A percentile compares a stretch with the other conserved stretches of the same genome.
Conservation (phyloP, 2,329 filamentous ascomycete genomes). For the Nothophoma quercina region DNA sequence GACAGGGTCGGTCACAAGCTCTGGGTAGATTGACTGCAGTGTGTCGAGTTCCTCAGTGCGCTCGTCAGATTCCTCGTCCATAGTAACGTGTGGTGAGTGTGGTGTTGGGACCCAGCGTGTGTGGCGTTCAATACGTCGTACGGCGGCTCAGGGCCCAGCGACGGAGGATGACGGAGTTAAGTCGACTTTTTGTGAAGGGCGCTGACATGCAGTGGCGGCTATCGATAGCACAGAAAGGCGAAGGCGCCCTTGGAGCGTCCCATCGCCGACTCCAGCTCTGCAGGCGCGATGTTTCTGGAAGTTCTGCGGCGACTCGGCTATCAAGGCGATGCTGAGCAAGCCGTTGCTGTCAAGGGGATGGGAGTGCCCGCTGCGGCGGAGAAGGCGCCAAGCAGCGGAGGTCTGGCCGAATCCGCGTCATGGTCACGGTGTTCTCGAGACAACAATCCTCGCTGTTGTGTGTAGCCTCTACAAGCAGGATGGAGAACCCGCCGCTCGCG, state of each 20-base stretch:
- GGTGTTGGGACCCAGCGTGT: background rate
- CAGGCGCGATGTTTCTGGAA: background rate
- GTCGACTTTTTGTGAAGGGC: too few species aligned
- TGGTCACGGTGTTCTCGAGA: background rate
- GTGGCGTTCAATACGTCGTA: background rate
- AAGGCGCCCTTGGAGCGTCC: conserved; percentile 18
- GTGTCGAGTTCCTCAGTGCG: conserved; percentile 66
- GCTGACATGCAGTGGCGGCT: conserved; percentile 19
- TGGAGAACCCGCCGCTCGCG: conserved; percentile 70
- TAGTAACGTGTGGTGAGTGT: conserved; percentile 15
- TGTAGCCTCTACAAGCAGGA: conserved; percentile 29
- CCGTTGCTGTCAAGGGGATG: background rate
- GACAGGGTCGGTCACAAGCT: conserved; percentile 60
- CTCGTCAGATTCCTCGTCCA: conserved; percentile 60
- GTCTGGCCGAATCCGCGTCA: background rate
- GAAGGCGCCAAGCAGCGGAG: conserved; percentile 1
- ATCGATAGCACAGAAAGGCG: conserved; percentile 20
- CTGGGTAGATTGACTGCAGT: conserved; percentile 68
- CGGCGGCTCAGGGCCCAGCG: conserved; percentile 5
- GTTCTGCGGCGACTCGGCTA: too few species aligned
- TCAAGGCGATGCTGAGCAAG: too few species aligned
- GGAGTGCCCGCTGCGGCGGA: background rate
- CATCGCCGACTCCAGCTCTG: conserved; percentile 18
- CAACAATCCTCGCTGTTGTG: background rate
- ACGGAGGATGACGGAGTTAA: conserved; percentile 11